Evolutionary conservation across 78 protist genomes (phyloP), one percentile per base, ranked within the genome.

Genomic region (Tieghemostelium lacteum): DNA sequence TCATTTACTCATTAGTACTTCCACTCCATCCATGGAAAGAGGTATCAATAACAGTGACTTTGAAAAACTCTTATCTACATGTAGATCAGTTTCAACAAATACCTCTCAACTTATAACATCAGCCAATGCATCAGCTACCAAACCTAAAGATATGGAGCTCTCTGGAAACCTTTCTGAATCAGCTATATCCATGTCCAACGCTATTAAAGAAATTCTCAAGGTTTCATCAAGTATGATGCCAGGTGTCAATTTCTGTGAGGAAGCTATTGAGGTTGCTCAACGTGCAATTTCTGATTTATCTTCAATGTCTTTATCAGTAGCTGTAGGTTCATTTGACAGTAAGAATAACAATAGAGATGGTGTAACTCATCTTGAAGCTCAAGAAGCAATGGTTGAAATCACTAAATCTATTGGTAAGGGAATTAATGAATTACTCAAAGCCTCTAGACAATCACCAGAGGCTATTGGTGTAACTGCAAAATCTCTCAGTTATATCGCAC

Each of bases 381-480:
- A 88, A 71, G 93, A 88, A 8, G 26, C 24, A 50, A 54, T 88
- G 73, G 93, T 75, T 37, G 87, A 88, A 26, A 62, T 88, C 2
- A 65, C 85, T 24, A 73, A 66, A 55, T 57, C 66, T 1, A 87
- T 93, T 77, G 87, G 76, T 61, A 52, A 33, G 28, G 83, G 86
- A 29, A 74, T 75, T 52, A 73, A 75, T 45, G 87, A 71, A 50
- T 40, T 75, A 7, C 31, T 69, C 14, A 86, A 85, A 72, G 95
- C 87, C 0, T 85, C 92, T 24, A 88, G 89, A 58, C 92, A 75
- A 66, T 88, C 93, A 54, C 93, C 93, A 40, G 93, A 88, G 62
- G 85, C 76, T 1, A 75, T 88, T 71, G 93, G 93, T 70, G 42
- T 66, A 20, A 36, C 93, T 31, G 93, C 95, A 16, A 75, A 66